These are phyloP conservation scores for Saccharomycopsis capsularis DNA, from an alignment of 805 yeast species.

Conservation along the genomic window DNA sequence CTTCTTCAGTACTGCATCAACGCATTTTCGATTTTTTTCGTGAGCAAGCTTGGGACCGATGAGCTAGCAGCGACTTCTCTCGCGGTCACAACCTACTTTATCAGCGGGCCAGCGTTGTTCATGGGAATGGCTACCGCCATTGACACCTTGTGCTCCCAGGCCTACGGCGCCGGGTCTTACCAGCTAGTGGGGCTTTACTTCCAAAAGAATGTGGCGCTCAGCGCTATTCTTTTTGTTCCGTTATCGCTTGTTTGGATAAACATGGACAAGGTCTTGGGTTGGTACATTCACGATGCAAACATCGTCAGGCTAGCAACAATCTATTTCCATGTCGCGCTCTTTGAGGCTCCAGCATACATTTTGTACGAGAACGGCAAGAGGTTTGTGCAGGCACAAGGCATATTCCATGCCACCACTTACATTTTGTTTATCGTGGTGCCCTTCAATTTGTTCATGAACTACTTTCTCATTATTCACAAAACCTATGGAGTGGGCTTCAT, in stretches of 20 bases:
- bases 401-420: conserved; percentile 74
- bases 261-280: conserved; percentile 36
- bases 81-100: conserved; percentile 73
- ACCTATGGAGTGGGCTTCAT: conserved; percentile 59
- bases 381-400: conserved; percentile 69
- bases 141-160: conserved; percentile 74
- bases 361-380: conserved; percentile 65
- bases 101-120: conserved; percentile 65
- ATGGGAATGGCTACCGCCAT: conserved; percentile 75
- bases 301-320: conserved; percentile 40
- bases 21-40: conserved; percentile 56
- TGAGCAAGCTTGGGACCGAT: conserved; percentile 62
- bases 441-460: conserved; percentile 59
- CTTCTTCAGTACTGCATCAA: conserved; percentile 48
- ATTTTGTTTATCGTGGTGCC: conserved; percentile 69
- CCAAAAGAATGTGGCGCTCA: conserved; percentile 58
- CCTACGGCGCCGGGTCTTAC: conserved; percentile 62
- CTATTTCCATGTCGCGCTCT: conserved; percentile 47
- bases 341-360: conserved; percentile 71
- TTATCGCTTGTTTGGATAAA: conserved; percentile 55
- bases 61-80: conserved; percentile 72
- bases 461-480: conserved; percentile 59
- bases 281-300: conserved; percentile 1
- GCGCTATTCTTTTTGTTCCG: conserved; percentile 47
- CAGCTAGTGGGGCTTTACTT: conserved; percentile 62